Evolutionary conservation across 306 rosid genomes (phyloP), one percentile per base, ranked within the genome.

Genomic region (Arachis hypogaea): DNA sequence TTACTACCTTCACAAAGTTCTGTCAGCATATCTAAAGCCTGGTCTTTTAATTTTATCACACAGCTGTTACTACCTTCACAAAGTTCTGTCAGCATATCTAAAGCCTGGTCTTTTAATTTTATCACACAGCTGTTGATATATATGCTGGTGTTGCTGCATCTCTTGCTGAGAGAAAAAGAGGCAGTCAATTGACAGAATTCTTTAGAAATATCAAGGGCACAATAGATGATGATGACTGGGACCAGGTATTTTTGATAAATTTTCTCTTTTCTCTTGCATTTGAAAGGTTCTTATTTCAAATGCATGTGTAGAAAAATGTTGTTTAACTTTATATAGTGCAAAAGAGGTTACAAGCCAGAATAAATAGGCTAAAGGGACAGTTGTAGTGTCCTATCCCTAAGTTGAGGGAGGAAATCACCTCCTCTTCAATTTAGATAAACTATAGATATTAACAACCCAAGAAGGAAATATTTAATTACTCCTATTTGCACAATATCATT

Each of bases 131-230:
- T 69, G 97, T 91, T 60, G 93, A 94, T 83, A 94, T 94, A 85
- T 94, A 94, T 79, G 97, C 97, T 59, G 93, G 90, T 64, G 96
- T 94, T 65, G 98, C 97, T 67, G 88, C 98, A 56, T 94, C 98
- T 58, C 93, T 91, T 68, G 98, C 98, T 60, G 98, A 94, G 82
- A 91, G 94, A 73, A 94, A 94, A 82, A 89, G 81, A 75, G 97
- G 97, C 57, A 72, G 96, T 80, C 96, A 94, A 73, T 87, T 94
- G 86, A 91, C 98, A 42, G 96, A 91, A 75, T 89, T 94, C 82
- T 91, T 94, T 72, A 89, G 87, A 80, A 91, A 91, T 76, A 91
- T 94, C 67, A 94, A 91, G 77, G 93, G 98, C 66, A 94, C 98
- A 70, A 89, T 94, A 82, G 97, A 91, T 57, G 98, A 94, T 5